Conservation (phyloP, 148 eudicot species). For the Arbutus unedo region DNA sequence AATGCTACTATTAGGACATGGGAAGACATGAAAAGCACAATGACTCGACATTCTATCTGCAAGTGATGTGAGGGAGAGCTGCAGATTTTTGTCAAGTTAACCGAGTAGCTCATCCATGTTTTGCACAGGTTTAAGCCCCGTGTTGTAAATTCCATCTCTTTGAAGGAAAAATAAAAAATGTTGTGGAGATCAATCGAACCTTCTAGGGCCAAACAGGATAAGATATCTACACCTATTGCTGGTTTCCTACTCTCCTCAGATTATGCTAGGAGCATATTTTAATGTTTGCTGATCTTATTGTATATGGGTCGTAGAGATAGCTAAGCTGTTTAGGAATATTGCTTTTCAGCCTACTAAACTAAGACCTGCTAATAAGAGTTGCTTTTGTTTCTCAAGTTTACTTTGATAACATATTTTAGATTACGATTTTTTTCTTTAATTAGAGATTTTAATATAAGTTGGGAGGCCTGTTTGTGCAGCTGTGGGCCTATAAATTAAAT, state of each 20-base stretch:
- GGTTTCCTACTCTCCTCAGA: too few relatives aligned
- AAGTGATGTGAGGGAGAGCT: not conserved
- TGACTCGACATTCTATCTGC: not conserved
- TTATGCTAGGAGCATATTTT: not conserved
- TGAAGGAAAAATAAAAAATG: not conserved
- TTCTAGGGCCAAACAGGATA: not conserved
- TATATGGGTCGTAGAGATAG: not conserved
- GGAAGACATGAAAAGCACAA: too few relatives aligned
- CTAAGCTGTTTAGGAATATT: too few relatives aligned
- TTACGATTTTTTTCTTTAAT: not conserved
- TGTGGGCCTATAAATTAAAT: too few relatives aligned
- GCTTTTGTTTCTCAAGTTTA: not conserved
- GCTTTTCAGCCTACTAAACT: too few relatives aligned
- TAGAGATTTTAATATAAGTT: too few relatives aligned
- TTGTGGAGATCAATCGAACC: not conserved
- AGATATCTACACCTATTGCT: not conserved
- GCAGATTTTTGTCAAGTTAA: not conserved
- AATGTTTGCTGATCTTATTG: too few relatives aligned
- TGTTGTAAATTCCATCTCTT: not conserved
- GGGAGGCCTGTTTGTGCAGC: too few relatives aligned
- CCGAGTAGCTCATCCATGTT: not conserved
- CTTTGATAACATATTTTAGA: not conserved
- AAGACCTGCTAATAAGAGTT: too few relatives aligned
- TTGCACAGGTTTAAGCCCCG: not conserved
- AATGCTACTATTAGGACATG: too few relatives aligned